Base-by-base conservation (phyloP, 169 alveolate species). In the Plasmodium knowlesi region DNA sequence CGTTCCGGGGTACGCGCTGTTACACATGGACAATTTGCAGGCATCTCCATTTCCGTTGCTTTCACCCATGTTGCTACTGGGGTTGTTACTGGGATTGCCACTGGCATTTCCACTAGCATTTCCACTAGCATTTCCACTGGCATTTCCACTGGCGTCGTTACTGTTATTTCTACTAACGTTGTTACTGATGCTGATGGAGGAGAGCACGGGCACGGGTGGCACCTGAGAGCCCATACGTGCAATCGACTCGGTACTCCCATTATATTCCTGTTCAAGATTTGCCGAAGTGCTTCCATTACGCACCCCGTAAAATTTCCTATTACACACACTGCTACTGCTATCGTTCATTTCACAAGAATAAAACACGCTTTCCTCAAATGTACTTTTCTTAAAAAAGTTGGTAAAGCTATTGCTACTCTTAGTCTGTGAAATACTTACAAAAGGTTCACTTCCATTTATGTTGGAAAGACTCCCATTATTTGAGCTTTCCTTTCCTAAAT, bases 261-360 rank as follows among this genome's bases (percentile, higher is more conserved):
- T 83, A 19, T 83, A 57, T 12, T 54, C 91, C 32, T 12, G 2
- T 16, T 83, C 91, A 39, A 61, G 25, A 32, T 81, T 81, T 14
- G 88, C 19, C 0, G 39, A 54, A 43, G 82, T 61, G 81, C 12
- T n/a, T 74, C 61, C 81, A 25, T 50, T 57, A 34, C 43, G 39
- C 34, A 32, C 71, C 16, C 84, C 70, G 32, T 25, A 8, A 19
- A 5, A 1, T 19, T 34, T 81, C 43, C 53, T 25, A 22, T 54
- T 46, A 9, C 9, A 14, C 10, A 37, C 14, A 74, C 57, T 74
- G 4, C 76, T 74, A 10, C 76, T 43, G 43, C 54, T 37, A 25
- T 82, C 91, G 61, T 82, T 82, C 91, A 82, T 25, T 54, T 82
- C 91, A 32, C 79, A 82, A 6, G 91, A 82, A 61, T 50, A 57